Percentiles rank a stretch among this genome's conserved stretches.
phyloP scores from a whole-genome alignment of 208 protist species.

The Trypanosoma boissoni region DNA sequence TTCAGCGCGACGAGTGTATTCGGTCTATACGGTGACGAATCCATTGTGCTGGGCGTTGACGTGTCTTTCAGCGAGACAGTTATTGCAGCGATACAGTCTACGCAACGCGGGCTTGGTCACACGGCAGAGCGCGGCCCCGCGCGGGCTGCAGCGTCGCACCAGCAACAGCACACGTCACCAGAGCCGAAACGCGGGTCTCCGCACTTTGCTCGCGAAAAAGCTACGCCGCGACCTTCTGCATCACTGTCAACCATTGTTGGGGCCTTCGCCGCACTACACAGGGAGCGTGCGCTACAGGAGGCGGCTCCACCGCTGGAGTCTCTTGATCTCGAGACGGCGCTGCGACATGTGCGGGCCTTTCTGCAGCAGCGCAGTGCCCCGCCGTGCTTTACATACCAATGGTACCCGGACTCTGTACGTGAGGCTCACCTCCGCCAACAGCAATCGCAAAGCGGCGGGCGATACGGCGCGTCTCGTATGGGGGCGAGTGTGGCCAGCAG shows the following conservation, averaged over 20 bases:
- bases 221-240: constrained; percentile 6
- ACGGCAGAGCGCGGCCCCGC: constrained; percentile 7
- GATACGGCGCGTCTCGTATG: background rate
- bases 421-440: constrained; percentile 27
- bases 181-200: constrained; percentile 3
- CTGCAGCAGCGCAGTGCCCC: constrained; percentile 57
- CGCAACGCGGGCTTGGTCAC: constrained; percentile 25
- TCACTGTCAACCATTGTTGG: constrained; percentile 45
- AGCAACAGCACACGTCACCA: background rate
- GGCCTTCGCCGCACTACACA: constrained; percentile 58
- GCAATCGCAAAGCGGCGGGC: background rate
- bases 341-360: constrained; percentile 48
- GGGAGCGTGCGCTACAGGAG: constrained; percentile 36
- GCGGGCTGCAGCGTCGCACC: background rate
- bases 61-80: constrained; percentile 32
- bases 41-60: constrained; percentile 29
- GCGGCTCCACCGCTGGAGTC: constrained; percentile 41
- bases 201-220: constrained; percentile 3
- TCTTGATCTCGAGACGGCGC: constrained; percentile 59
- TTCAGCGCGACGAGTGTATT: constrained; percentile 64
- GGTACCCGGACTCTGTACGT: constrained; percentile 52
- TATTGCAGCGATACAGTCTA: constrained; percentile 31
- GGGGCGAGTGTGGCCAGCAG: background rate
- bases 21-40: constrained; percentile 55
- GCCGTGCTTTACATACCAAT: constrained; percentile 66